A percentile compares a stretch with the other conserved stretches of the same genome.
Evolutionary conservation across 2,329 filamentous ascomycete genomes (phyloP).

Genomic region (Bipolaris victoriae): DNA sequence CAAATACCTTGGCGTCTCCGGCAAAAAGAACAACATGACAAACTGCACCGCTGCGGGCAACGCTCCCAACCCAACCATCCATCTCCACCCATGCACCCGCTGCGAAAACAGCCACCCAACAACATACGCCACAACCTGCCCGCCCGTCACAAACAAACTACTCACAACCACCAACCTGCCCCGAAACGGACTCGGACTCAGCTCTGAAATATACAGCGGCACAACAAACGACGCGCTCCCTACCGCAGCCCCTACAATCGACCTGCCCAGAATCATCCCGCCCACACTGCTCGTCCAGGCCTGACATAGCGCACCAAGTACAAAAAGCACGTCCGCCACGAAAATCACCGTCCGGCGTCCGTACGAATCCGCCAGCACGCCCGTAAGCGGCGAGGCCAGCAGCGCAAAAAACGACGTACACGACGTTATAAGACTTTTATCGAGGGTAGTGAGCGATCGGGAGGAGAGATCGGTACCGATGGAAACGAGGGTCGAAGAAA

Average conservation of each 20-base stretch:
- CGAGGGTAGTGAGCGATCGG: slow-evolving; percentile 57
- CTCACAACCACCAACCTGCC: slow-evolving; percentile 83
- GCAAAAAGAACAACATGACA: slow-evolving; percentile 72
- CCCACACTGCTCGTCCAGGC: slow-evolving; percentile 63
- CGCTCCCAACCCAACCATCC: slow-evolving; percentile 88
- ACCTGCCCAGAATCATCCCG: slow-evolving; percentile 70
- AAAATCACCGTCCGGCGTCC: slow-evolving; percentile 86
- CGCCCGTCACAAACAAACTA: slow-evolving; percentile 81
- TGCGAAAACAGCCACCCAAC: slow-evolving; percentile 75
- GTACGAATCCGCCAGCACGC: slow-evolving; percentile 69
- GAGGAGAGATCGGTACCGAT: slow-evolving; percentile 61
- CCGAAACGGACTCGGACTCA: slow-evolving; percentile 76
- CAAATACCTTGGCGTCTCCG: slow-evolving; percentile 89
- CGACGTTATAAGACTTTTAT: slow-evolving; percentile 65
- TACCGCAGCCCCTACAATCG: slow-evolving; percentile 73
- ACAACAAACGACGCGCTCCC: slow-evolving; percentile 81
- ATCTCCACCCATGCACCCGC: slow-evolving; percentile 73
- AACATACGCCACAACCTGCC: slow-evolving; percentile 87
- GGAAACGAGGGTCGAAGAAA: slow-evolving; percentile 65
- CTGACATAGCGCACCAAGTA: slow-evolving; percentile 70
- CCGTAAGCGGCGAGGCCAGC: slow-evolving; percentile 61
- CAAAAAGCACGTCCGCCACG: slow-evolving; percentile 66
- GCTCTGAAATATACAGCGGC: slow-evolving; percentile 79
- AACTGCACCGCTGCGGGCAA: slow-evolving; percentile 76
- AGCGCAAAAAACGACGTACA: slow-evolving; percentile 64